Percentiles rank a stretch among this genome's conserved stretches.
phyloP scores from a whole-genome alignment of 257 asterid genomes.

The Mitragyna speciosa region DNA sequence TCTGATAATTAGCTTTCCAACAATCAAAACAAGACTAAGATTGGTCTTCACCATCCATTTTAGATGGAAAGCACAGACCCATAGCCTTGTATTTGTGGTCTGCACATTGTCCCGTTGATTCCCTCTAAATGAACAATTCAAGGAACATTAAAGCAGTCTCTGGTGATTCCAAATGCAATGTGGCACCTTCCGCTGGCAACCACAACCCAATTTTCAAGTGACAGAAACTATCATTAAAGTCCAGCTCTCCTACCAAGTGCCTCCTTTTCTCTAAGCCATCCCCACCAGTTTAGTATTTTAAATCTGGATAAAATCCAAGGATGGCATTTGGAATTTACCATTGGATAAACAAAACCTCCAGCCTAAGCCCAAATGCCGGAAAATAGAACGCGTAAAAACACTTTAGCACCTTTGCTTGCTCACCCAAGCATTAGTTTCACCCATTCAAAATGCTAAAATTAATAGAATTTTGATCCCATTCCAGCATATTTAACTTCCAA shows the following conservation, averaged over 20 bases:
- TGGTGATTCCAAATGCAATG: neutral
- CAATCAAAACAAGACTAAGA: neutral
- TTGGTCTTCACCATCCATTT: neutral
- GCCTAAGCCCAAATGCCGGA: neutral
- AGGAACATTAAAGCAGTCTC: neutral
- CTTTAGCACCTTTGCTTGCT: neutral
- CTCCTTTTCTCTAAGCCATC: neutral
- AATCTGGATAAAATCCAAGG: neutral
- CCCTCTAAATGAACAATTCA: constrained; percentile 2
- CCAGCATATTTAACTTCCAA: neutral
- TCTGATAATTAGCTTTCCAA: too few species aligned
- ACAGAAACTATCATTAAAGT: neutral
- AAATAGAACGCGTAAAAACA: neutral
- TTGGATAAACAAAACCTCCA: neutral
- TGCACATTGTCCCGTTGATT: neutral
- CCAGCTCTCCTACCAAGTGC: neutral
- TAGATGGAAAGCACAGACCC: neutral
- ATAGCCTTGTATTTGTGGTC: neutral
- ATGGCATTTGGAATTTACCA: neutral
- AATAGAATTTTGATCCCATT: neutral
- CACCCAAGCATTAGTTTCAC: neutral
- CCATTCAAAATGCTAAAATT: neutral
- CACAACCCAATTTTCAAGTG: too few species aligned
- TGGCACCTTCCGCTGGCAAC: neutral
- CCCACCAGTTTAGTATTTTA: neutral